Evolutionary conservation across 169 alveolate genomes (phyloP), one percentile per base, ranked within the genome.

Genomic region (Cystoisospora suis): DNA sequence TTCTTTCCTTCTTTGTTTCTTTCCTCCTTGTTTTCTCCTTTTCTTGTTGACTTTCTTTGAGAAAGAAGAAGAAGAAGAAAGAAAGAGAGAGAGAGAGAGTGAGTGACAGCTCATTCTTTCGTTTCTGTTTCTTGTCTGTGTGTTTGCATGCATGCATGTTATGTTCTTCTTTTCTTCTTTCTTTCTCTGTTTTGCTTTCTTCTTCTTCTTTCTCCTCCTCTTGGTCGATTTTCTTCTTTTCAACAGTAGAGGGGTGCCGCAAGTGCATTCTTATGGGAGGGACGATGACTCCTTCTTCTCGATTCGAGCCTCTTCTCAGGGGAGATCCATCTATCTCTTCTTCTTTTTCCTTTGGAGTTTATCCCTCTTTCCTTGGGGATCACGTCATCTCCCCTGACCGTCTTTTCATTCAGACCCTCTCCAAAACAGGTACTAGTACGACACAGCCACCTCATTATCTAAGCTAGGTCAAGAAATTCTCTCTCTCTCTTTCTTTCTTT

Each of bases 201-300:
- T 36, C 42, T 72, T 38, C 32, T 20, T 20, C 44, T 5, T 3
- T 69, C 42, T 15, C 23, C 23, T 53, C 65, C 23, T 12, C 65
- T 23, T 53, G 12, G 12, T 53, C 65, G 29, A 12, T 53, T 23
- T 23, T 53, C 65, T 34, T 3, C 38, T 3, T 69, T 42, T 5
- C 12, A 34, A 46, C 83, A 72, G 83, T 72, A 17, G 1, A n/a
- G 38, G 20, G 1, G 36, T 36, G 83, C 45, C 15, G 83, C 32
- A n/a, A 38, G 56, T 72, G 83, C 83, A 7, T 72, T 38, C 42
- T 72, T 46, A 34, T 72, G 83, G 83, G 83, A 46, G 83, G 83
- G 1, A 72, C 83, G 32, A 34, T 72, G 58, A 29, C 9, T 7
- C 83, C 83, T 34, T 56, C 58, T 3, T 32, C 42, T 29, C 83